Conservation (phyloP, 805 yeast species). For the Yamadazyma insecticola region DNA sequence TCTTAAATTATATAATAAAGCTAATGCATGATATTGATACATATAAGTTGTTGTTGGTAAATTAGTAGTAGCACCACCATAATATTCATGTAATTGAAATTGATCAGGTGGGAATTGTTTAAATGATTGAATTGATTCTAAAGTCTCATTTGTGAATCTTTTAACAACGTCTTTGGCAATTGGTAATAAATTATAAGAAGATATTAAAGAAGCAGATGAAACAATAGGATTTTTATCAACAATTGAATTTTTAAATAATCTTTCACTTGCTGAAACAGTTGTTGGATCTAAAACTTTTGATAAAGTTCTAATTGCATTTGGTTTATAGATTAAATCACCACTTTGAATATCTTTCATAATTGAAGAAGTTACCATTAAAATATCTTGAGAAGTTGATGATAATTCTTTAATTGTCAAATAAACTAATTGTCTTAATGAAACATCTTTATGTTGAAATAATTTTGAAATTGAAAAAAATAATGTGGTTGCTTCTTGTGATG, state of each 20-base stretch:
- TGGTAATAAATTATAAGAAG: conserved; percentile 86
- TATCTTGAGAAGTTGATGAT: conserved; percentile 79
- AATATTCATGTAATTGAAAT: conserved; percentile 51
- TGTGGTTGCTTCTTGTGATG: conserved; percentile 84
- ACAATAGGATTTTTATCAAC: conserved; percentile 86
- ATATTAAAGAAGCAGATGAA: conserved; percentile 89
- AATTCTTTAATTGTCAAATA: conserved; percentile 93
- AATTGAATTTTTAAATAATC: conserved; percentile 86
- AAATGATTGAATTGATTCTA: conserved; percentile 74
- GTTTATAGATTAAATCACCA: conserved; percentile 80
- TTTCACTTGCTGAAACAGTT: conserved; percentile 89
- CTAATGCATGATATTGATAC: conserved; percentile 94
- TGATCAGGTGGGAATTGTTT: conserved; percentile 49
- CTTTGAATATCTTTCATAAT: conserved; percentile 97
- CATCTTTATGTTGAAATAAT: conserved; percentile 87
- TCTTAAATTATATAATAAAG: conserved; percentile 80
- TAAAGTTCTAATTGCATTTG: conserved; percentile 91
- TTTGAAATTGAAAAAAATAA: conserved; percentile 92
- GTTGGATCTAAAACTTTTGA: conserved; percentile 85
- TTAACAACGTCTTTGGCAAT: conserved; percentile 88
- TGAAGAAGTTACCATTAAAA: conserved; percentile 95
- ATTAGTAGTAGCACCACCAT: conserved; percentile 45
- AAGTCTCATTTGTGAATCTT: conserved; percentile 91
- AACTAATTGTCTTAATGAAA: conserved; percentile 85
- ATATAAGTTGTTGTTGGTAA: conserved; percentile 69